Evolutionary conservation across 345 rosid genomes (phyloP).

Genomic region (Citrus australasica): DNA sequence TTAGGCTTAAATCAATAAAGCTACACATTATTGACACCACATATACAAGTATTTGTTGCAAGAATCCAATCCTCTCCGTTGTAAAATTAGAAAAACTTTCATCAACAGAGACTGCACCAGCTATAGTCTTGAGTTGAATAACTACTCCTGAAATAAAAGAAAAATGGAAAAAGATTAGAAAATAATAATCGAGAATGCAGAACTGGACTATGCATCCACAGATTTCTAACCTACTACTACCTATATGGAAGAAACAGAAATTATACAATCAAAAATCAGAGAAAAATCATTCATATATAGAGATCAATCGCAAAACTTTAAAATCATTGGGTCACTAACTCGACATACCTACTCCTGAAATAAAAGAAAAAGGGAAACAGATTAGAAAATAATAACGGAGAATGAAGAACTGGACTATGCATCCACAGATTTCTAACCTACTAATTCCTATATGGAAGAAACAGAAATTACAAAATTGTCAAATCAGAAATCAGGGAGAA

Average conservation of each 20-base stretch:
- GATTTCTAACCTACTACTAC: background rate
- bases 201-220: background rate
- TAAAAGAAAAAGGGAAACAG: background rate
- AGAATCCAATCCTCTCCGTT: slow-evolving; percentile 39
- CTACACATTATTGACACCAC: slow-evolving; percentile 52
- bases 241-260: background rate
- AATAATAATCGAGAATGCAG: background rate
- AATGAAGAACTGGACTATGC: background rate
- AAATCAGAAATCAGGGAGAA: background rate
- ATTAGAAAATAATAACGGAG: background rate
- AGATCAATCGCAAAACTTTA: background rate
- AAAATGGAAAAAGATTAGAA: background rate
- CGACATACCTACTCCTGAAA: slow-evolving; percentile 50
- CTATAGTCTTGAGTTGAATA: slow-evolving; percentile 58
- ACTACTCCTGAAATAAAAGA: slow-evolving; percentile 51
- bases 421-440: background rate
- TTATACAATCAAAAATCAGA: background rate
- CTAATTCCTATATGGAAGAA: background rate
- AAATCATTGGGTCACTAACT: background rate
- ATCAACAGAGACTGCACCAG: slow-evolving; percentile 45
- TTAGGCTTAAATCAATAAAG: slow-evolving; percentile 45
- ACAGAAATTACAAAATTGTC: background rate
- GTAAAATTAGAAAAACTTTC: slow-evolving; percentile 38
- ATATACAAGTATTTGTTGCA: slow-evolving; percentile 49
- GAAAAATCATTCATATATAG: background rate